phyloP scores from a whole-genome alignment of 2,329 filamentous ascomycete genomes.

The Apiospora aurea region DNA sequence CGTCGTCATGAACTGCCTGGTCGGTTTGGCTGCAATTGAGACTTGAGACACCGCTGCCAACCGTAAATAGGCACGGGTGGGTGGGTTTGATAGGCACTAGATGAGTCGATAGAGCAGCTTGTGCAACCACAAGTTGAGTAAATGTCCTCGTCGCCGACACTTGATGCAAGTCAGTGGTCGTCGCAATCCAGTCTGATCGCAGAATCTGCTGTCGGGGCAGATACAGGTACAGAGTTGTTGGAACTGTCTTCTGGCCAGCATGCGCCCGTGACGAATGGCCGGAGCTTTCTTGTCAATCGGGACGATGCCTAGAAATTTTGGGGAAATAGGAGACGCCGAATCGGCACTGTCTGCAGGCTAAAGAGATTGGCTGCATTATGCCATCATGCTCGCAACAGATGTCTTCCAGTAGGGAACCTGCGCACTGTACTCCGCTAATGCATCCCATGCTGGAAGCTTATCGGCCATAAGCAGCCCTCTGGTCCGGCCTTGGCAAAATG shows the following conservation, averaged over 20 bases:
- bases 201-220: constrained; percentile 20
- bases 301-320: constrained; percentile 16
- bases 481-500: constrained; percentile 12
- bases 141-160: background rate
- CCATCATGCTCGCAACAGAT: background rate
- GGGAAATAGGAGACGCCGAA: constrained; percentile 6
- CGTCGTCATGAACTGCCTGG: constrained; percentile 38
- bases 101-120: background rate
- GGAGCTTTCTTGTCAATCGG: background rate
- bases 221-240: constrained; percentile 16
- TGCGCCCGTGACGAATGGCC: background rate
- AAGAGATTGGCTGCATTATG: constrained; percentile 4
- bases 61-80: background rate
- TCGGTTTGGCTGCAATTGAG: background rate
- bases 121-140: constrained; percentile 7
- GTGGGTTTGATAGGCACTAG: background rate
- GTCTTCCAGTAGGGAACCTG: background rate
- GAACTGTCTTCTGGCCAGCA: constrained; percentile 17
- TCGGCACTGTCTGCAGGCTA: constrained; percentile 2
- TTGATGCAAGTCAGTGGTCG: background rate
- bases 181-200: background rate
- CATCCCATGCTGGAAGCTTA: constrained; percentile 11
- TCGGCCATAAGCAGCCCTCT: constrained; percentile 1
- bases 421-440: constrained; percentile 18
- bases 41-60: constrained; percentile 3